Evolutionary conservation across 2,329 filamentous ascomycete species (phyloP), one percentile per base, ranked within the genome.

Genomic region (Colletotrichum phormii): DNA sequence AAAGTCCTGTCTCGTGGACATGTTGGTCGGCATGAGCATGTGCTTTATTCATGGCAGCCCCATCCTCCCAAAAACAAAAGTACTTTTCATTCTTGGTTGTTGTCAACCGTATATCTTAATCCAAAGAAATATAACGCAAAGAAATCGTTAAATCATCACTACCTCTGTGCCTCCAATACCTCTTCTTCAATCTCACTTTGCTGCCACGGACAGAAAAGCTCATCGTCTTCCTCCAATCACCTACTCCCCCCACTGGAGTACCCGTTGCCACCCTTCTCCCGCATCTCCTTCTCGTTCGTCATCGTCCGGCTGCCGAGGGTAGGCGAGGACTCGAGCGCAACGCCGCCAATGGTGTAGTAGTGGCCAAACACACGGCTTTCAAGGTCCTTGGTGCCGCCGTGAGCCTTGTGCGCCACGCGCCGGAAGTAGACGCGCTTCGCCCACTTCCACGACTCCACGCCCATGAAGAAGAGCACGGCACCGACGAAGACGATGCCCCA

Each of bases 371-470:
- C 76, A 9, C 81, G 80, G 1, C 77, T 78, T 73, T 83, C 80
- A 2, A 82, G 55, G 55, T 82, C 79, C 8, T 66, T 31, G 11
- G 76, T 75, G n/a, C 68, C 75, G 0, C 74, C 63, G 11, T 59
- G 67, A 59, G 74, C 49, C 67, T 77, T 77, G 67, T 54, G 64
- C 3, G 77, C 78, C 57, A 77, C 77, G 29, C 80, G 80, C 9
- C 81, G 79, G 74, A 80, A 82, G 70, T 80, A 83, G n/a, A 83
- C 67, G 18, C 89, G 83, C 84, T 91, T 91, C 4, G 77, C 81
- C 82, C 84, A 89, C 79, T 91, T 91, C 88, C 89, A 91, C 0
- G 79, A 67, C 77, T 91, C 90, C 5, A 89, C 84, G 5, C 89
- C 89, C 0, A 83, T 67, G 75, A 91, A 89, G 82, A 91, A 91